Conservation (phyloP, 345 rosid genomes). For the Populus pruinosa region DNA sequence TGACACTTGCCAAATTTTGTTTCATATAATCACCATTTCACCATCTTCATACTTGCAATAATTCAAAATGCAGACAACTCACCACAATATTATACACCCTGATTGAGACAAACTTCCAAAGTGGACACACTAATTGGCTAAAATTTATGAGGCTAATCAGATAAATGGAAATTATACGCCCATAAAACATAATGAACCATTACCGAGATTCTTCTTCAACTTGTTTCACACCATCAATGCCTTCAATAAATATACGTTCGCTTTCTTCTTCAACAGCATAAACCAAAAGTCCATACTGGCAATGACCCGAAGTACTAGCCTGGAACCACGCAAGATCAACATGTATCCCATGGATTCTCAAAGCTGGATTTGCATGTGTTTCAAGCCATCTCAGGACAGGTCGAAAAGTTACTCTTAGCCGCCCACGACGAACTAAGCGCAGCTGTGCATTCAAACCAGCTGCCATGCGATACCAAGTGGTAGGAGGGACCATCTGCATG, state of each 20-base stretch:
- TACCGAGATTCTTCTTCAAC: constrained; percentile 54
- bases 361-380: constrained; percentile 85
- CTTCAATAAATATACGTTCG: constrained; percentile 36
- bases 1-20: background rate
- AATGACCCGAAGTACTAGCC: constrained; percentile 73
- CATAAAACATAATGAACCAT: constrained; percentile 9
- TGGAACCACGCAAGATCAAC: constrained; percentile 97
- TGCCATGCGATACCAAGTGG: constrained; percentile 89
- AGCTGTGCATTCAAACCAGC: constrained; percentile 97
- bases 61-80: background rate
- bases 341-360: constrained; percentile 55
- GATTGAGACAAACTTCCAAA: background rate
- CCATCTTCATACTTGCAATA: background rate
- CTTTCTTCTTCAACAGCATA: constrained; percentile 50
- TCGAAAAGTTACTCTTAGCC: constrained; percentile 61
- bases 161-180: background rate
- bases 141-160: background rate
- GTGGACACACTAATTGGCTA: background rate
- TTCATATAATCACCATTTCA: background rate
- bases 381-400: constrained; percentile 82
- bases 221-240: constrained; percentile 33
- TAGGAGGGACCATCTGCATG: constrained; percentile 72
- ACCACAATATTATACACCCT: background rate
- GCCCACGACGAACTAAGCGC: constrained; percentile 85
- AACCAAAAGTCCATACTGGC: constrained; percentile 82